Conservation (phyloP, 108 stramenopile genomes). For the Fistulifera pelliculosa region DNA sequence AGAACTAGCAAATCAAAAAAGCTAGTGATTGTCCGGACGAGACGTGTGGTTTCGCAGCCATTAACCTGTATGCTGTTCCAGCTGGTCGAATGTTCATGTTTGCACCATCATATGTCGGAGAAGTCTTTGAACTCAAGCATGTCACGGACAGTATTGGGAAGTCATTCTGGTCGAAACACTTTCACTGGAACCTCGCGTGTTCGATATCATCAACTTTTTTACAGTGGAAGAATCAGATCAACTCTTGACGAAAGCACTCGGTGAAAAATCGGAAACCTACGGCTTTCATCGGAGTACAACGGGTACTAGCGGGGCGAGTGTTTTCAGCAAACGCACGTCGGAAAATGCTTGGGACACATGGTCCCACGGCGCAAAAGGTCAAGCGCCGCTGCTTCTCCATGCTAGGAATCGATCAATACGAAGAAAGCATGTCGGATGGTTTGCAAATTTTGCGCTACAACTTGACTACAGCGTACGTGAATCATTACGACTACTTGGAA, state of each 20-base stretch:
- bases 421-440: constrained; percentile 80
- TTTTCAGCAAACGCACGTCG: constrained; percentile 41
- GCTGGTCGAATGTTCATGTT: constrained; percentile 72
- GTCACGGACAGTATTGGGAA: constrained; percentile 33
- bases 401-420: constrained; percentile 81
- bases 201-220: constrained; percentile 85
- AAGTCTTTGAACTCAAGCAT: constrained; percentile 58
- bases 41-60: not conserved
- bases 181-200: constrained; percentile 57
- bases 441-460: constrained; percentile 94
- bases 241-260: constrained; percentile 52
- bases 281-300: constrained; percentile 63
- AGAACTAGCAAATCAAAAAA: constrained; percentile 9
- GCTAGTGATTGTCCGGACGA: not conserved
- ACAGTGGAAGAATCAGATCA: constrained; percentile 37
- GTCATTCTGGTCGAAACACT: constrained; percentile 66
- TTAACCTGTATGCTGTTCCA: constrained; percentile 65
- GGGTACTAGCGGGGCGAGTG: constrained; percentile 33
- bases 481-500: constrained; percentile 87
- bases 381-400: constrained; percentile 63
- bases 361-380: constrained; percentile 46
- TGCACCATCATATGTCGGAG: constrained; percentile 63
- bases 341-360: constrained; percentile 89
- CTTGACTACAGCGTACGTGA: constrained; percentile 79
- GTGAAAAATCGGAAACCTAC: constrained; percentile 48